A percentile compares a stretch with the other conserved stretches of the same genome.
Evolutionary conservation across 495 filamentous ascomycete genomes (phyloP).

Genomic region (Neurospora tetrasperma): DNA sequence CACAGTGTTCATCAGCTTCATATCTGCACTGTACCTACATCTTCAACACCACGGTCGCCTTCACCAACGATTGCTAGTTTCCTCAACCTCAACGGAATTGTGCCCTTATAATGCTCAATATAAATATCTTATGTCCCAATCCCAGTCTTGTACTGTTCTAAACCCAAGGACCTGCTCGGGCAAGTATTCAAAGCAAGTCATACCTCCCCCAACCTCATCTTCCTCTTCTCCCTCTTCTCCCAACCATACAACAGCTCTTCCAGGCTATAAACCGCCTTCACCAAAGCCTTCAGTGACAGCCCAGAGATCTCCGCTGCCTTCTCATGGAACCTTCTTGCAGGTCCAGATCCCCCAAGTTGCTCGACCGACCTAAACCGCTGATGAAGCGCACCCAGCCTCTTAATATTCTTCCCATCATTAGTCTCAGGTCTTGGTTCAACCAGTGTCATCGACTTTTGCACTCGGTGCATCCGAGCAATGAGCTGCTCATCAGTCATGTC

Average conservation of each 20-base stretch:
- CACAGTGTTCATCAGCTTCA: neutral
- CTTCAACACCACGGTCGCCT: neutral
- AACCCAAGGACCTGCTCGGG: neutral
- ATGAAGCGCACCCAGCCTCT: conserved; percentile 13
- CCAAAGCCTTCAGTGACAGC: conserved; percentile 12
- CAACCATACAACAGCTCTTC: conserved; percentile 12
- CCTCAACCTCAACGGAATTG: neutral
- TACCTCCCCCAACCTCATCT: conserved; percentile 1
- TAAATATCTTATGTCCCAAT: neutral
- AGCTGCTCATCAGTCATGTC: conserved; percentile 18
- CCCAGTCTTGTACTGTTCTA: neutral
- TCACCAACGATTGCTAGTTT: too few species aligned
- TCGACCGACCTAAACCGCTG: conserved; percentile 7
- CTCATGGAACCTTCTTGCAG: conserved; percentile 18
- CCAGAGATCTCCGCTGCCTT: conserved; percentile 14
- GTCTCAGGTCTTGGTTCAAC: conserved; percentile 7
- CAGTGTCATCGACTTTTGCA: conserved; percentile 9
- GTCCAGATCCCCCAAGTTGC: conserved; percentile 11
- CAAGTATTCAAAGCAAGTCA: neutral
- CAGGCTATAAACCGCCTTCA: conserved; percentile 14
- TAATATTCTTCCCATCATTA: neutral
- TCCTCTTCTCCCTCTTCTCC: conserved; percentile 13
- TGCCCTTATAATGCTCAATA: neutral
- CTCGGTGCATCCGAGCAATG: conserved; percentile 16
- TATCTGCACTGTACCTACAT: neutral